A percentile compares a stretch with the other conserved stretches of the same genome.
Conservation (phyloP, 2,329 filamentous ascomycete genomes). For the Calonectria multiphialidica region DNA sequence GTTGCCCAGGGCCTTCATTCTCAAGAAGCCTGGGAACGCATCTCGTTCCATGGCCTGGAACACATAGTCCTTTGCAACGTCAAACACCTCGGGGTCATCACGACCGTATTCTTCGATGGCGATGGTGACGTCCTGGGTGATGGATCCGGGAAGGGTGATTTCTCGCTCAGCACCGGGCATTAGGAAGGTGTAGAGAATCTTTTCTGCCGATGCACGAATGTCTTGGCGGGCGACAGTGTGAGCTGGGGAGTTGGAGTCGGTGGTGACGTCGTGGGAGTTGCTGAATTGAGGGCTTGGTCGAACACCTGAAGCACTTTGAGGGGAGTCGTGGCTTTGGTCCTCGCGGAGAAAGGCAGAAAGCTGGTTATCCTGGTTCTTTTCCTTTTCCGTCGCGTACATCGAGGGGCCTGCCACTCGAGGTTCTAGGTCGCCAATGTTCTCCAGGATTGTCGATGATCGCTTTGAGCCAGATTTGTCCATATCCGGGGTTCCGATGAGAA, state of each 20-base stretch:
- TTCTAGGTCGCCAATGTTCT: slow-evolving; percentile 76
- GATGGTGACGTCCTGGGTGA: slow-evolving; percentile 86
- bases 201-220: slow-evolving; percentile 93
- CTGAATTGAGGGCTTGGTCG: slow-evolving; percentile 69
- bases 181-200: slow-evolving; percentile 98
- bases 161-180: slow-evolving; percentile 96
- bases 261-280: slow-evolving; percentile 71
- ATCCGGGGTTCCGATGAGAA: slow-evolving; percentile 93
- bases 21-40: slow-evolving; percentile 96
- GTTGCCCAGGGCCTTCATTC: slow-evolving; percentile 95
- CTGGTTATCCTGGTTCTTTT: slow-evolving; percentile 86
- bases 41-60: slow-evolving; percentile 99
- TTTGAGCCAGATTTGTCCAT: slow-evolving; percentile 85
- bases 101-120: slow-evolving; percentile 91
- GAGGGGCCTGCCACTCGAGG: slow-evolving; percentile 70
- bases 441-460: slow-evolving; percentile 84
- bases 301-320: slow-evolving; percentile 60
- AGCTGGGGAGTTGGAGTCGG: slow-evolving; percentile 85
- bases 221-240: slow-evolving; percentile 90
- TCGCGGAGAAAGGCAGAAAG: slow-evolving; percentile 91
- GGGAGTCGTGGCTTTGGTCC: slow-evolving; percentile 68
- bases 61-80: slow-evolving; percentile 97
- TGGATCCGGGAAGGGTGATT: slow-evolving; percentile 90
- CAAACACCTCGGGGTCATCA: slow-evolving; percentile 97
- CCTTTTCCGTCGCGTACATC: slow-evolving; percentile 75